Evolutionary conservation across 1,284 basidiomycete species (phyloP), one percentile per base, ranked within the genome.

Genomic region (Heimioporus retisporus): DNA sequence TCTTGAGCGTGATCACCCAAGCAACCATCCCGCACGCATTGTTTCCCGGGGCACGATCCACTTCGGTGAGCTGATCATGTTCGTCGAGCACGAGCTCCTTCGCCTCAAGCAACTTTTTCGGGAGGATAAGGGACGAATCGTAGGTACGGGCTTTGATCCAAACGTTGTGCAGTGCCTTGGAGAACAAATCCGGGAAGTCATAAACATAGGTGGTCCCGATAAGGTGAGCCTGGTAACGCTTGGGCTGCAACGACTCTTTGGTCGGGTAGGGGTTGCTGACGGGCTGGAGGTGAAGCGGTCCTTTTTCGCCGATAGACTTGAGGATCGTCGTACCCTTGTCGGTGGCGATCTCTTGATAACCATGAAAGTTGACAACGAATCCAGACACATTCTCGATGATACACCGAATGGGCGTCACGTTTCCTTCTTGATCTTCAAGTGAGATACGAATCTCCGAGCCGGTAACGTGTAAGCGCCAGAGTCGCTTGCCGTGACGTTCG

Each of bases 381-480:
- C 97, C 97, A 54, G 97, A 98, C 61, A 98, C 96, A 80, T 99
- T 99, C 84, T 98, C 96, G 80, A 99, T 97, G 79, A 99, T 93
- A 74, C 97, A 97, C 55, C 98, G 96, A 77, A 99, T 96, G 15
- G 97, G 96, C 11, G 95, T 95, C 58, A 95, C 91, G 75, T 96
- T 96, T 71, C 96, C 96, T 72, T 97, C 95, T 68, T 86, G 90
- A 79, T 98, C 95, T 82, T 98, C 96, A 65, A 99, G 90, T 56
- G 95, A 89, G 75, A 99, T 94, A 64, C 98, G 91, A 76, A 99
- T 98, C 84, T 99, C 98, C 25, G 97, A 98, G 57, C 94, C 96
- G 46, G 97, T 99, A 70, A 99, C 97, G 75, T 98, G 97, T 68
- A 99, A 88, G 72, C 98, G 93, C 97, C 97, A 99, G 70, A 99